Evolutionary conservation across 805 yeast species (phyloP).

Genomic region (Metschnikowia vanudenii): DNA sequence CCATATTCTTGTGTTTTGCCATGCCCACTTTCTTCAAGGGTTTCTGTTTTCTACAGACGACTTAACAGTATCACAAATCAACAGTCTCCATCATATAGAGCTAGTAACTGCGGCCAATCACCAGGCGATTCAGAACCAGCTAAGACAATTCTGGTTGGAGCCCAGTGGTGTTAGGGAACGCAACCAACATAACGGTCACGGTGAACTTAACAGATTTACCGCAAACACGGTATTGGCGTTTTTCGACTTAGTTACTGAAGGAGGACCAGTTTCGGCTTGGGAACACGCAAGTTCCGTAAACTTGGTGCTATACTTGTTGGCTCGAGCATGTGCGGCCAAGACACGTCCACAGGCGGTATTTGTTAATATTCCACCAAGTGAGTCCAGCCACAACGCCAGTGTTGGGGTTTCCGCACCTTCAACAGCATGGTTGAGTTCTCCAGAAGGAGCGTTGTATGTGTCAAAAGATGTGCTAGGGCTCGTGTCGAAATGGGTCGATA

Average conservation of each 20-base stretch:
- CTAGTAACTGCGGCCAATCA: conserved; percentile 1
- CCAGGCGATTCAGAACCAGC: not conserved
- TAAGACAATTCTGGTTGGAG: conserved; percentile 2
- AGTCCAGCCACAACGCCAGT: too few relatives aligned
- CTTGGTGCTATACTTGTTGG: not conserved
- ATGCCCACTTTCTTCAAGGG: not conserved
- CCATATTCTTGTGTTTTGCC: conserved; percentile 3
- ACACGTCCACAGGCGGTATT: not conserved
- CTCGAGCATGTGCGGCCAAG: not conserved
- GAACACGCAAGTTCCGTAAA: not conserved
- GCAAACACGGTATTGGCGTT: conserved; percentile 3
- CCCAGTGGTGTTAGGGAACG: not conserved
- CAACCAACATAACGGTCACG: too few relatives aligned
- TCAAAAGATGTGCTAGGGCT: not conserved
- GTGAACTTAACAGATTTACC: not conserved
- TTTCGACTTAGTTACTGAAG: conserved; percentile 5
- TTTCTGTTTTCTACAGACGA: not conserved
- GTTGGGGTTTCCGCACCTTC: too few relatives aligned
- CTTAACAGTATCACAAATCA: conserved; percentile 1
- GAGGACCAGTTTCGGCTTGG: not conserved
- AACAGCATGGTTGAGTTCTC: not conserved
- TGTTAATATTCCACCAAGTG: conserved; percentile 2
- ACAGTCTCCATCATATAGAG: not conserved
- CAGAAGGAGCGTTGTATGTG: not conserved
- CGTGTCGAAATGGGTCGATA: conserved; percentile 1